Percentiles rank a stretch among this genome's conserved stretches.
These are phyloP conservation scores for Amorphotheca resinae DNA, from an alignment of 495 filamentous ascomycete genomes.

Conservation along the genomic window DNA sequence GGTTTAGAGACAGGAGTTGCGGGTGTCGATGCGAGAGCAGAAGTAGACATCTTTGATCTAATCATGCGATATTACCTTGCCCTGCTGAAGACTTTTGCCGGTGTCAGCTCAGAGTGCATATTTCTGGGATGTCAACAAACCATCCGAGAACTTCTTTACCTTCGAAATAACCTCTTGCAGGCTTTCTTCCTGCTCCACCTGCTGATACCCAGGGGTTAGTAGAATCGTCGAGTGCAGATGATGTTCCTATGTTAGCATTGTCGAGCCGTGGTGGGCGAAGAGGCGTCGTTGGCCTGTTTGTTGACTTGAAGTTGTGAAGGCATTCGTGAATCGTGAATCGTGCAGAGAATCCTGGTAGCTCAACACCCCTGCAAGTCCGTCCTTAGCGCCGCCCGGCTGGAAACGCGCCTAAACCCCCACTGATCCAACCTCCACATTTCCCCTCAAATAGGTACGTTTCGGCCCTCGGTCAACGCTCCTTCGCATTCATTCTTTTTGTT, in stretches of 20 bases:
- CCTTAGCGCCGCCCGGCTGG: conserved; percentile 12
- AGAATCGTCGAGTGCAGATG: conserved; percentile 4
- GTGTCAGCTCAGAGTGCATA: conserved; percentile 4
- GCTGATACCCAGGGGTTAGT: conserved; percentile 21
- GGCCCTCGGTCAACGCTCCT: not conserved
- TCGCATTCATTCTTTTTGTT: not conserved
- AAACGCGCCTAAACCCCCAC: not conserved
- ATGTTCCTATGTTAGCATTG: conserved; percentile 13
- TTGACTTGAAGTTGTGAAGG: conserved; percentile 7
- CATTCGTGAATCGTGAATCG: too few species aligned
- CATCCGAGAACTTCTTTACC: not conserved
- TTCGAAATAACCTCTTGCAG: not conserved
- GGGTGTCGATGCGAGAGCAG: conserved; percentile 12
- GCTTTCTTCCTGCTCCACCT: not conserved
- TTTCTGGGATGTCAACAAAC: conserved; percentile 16
- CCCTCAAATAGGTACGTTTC: too few species aligned
- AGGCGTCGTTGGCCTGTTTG: conserved; percentile 11
- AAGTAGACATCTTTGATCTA: conserved; percentile 11
- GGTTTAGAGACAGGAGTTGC: conserved; percentile 29
- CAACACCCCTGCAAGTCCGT: too few species aligned
- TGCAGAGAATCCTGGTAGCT: too few species aligned
- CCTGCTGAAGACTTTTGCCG: conserved; percentile 1
- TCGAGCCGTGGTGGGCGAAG: conserved; percentile 2
- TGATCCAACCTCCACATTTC: not conserved
- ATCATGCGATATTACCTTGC: not conserved